Percentiles rank a stretch among this genome's conserved stretches.
Conservation (phyloP, 2,329 filamentous ascomycete species). For the Arachnopeziza araneosa region DNA sequence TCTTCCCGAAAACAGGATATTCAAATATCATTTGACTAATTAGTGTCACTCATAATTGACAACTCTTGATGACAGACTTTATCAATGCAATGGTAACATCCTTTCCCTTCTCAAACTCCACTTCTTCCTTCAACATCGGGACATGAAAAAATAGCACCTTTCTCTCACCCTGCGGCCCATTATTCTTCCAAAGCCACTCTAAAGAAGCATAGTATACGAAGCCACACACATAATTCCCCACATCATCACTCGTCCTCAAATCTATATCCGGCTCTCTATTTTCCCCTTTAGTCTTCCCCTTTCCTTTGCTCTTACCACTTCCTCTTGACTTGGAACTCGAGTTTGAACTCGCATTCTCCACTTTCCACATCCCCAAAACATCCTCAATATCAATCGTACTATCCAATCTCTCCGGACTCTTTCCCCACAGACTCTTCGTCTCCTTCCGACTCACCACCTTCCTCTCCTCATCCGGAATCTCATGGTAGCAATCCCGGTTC, state of each 20-base stretch:
- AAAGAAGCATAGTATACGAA: slow-evolving; percentile 69
- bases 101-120: slow-evolving; percentile 10
- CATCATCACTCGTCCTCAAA: slow-evolving; percentile 42
- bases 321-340: background rate
- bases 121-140: slow-evolving; percentile 34
- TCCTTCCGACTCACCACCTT: slow-evolving; percentile 50
- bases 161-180: slow-evolving; percentile 15
- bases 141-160: slow-evolving; percentile 66
- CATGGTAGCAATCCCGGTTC: slow-evolving; percentile 61
- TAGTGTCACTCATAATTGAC: background rate
- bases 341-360: slow-evolving; percentile 1
- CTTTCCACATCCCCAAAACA: slow-evolving; percentile 9
- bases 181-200: slow-evolving; percentile 46
- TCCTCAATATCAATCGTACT: slow-evolving; percentile 9
- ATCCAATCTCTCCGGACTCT: slow-evolving; percentile 13
- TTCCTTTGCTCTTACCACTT: background rate
- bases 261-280: slow-evolving; percentile 4
- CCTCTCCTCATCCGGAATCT: slow-evolving; percentile 47
- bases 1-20: too few species aligned
- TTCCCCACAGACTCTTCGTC: slow-evolving; percentile 39
- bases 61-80: background rate
- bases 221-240: slow-evolving; percentile 68
- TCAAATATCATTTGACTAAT: too few species aligned
- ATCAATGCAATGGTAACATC: slow-evolving; percentile 10
- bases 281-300: background rate